Percentiles rank a stretch among this genome's conserved stretches.
Conservation (phyloP, 805 yeast genomes). For the Komagataella pastoris region DNA sequence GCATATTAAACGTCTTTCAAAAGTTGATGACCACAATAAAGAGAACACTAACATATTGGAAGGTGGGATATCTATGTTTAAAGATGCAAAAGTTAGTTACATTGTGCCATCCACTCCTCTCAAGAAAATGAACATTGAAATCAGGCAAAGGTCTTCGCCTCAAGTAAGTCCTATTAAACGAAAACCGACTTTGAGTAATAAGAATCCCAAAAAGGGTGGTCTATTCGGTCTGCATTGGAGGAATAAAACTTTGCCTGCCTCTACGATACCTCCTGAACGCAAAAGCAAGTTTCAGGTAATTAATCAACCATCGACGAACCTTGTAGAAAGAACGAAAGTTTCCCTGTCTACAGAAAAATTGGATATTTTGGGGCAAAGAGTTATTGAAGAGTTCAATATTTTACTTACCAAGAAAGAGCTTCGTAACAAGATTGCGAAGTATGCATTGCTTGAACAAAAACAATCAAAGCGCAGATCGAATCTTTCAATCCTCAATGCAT, state of each 20-base stretch:
- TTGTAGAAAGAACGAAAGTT: background rate
- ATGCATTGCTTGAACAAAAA: background rate
- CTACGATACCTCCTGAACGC: conserved; percentile 4
- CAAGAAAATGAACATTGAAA: conserved; percentile 38
- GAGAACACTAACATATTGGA: conserved; percentile 32
- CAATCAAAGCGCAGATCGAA: background rate
- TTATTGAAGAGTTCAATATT: conserved; percentile 38
- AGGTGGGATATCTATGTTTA: conserved; percentile 38
- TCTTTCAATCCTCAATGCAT: background rate
- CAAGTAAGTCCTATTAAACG: background rate
- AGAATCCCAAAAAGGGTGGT: background rate
- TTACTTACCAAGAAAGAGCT: background rate
- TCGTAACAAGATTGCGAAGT: background rate
- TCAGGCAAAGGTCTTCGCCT: background rate
- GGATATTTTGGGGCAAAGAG: conserved; percentile 58
- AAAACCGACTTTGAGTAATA: background rate
- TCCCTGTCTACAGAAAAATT: conserved; percentile 20
- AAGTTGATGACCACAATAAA: conserved; percentile 6
- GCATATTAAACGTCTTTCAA: conserved; percentile 13
- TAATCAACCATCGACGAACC: background rate
- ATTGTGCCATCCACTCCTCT: conserved; percentile 60
- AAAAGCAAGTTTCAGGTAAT: conserved; percentile 4
- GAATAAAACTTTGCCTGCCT: background rate
- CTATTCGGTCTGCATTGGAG: background rate
- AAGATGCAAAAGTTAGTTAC: conserved; percentile 23